A percentile compares a stretch with the other conserved stretches of the same genome.
phyloP scores from a whole-genome alignment of 2,329 filamentous ascomycete species.

The Penicillium freii region DNA sequence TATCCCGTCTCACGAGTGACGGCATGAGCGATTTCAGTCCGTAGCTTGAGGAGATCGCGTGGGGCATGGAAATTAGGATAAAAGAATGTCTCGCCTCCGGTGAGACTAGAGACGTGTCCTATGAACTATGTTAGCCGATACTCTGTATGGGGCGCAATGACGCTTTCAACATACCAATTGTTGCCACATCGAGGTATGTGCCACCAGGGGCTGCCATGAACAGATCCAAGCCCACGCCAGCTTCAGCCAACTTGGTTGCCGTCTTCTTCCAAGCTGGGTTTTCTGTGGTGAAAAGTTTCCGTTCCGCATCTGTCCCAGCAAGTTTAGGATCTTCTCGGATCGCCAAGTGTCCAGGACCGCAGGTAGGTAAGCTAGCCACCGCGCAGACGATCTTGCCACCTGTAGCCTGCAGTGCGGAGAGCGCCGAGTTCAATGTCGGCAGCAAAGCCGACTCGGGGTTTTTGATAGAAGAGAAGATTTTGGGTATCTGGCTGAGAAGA shows the following conservation, averaged over 20 bases:
- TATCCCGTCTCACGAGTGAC: conserved; percentile 89
- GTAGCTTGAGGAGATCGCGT: conserved; percentile 79
- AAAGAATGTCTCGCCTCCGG: conserved; percentile 94
- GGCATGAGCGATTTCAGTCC: conserved; percentile 79
- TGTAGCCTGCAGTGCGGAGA: conserved; percentile 79
- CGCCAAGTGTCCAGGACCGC: conserved; percentile 81
- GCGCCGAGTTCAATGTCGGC: conserved; percentile 76
- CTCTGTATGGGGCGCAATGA: neutral
- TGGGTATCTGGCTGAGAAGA: conserved; percentile 79
- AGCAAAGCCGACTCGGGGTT: conserved; percentile 87
- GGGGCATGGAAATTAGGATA: conserved; percentile 94
- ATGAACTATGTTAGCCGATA: conserved; percentile 8
- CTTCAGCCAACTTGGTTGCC: conserved; percentile 81
- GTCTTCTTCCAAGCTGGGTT: conserved; percentile 83
- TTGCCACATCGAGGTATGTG: conserved; percentile 88
- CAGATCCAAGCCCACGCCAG: conserved; percentile 86
- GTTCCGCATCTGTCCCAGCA: conserved; percentile 82
- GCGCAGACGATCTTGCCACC: conserved; percentile 92
- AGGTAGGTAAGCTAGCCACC: conserved; percentile 82
- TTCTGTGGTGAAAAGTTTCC: conserved; percentile 87
- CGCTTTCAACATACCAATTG: conserved; percentile 63
- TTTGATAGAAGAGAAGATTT: conserved; percentile 82
- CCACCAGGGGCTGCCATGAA: conserved; percentile 90
- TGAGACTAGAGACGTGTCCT: conserved; percentile 81
- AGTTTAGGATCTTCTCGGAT: conserved; percentile 86